A percentile compares a stretch with the other conserved stretches of the same genome.
Evolutionary conservation across 2,329 filamentous ascomycete genomes (phyloP).

Genomic region (Neoscytalidium dimidiatum): DNA sequence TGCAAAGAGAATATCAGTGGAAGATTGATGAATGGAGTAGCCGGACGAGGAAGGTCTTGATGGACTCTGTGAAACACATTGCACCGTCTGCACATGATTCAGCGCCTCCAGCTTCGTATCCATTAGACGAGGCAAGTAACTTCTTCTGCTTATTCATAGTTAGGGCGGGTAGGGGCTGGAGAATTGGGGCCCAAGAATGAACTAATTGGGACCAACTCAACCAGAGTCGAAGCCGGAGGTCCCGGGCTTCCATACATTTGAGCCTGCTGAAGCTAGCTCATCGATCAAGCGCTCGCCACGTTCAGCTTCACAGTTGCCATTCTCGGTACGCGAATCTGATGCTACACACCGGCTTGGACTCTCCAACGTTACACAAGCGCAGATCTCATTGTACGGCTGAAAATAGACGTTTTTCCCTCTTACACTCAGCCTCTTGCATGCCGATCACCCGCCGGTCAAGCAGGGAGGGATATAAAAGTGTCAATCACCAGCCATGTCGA

Average conservation of each 20-base stretch:
- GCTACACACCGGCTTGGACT: neutral
- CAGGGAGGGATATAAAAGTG: neutral
- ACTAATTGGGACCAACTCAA: neutral
- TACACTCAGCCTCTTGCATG: neutral
- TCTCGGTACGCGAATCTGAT: neutral
- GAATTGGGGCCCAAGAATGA: no score
- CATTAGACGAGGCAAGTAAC: neutral
- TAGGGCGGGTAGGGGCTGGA: constrained; percentile 1
- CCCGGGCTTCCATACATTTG: neutral
- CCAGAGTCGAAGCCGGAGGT: neutral
- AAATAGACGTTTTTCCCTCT: neutral
- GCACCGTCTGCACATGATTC: neutral
- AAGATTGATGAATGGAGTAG: neutral
- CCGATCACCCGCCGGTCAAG: neutral
- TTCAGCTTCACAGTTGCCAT: neutral
- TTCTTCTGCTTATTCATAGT: neutral
- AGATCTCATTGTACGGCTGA: neutral
- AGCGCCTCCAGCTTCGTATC: neutral
- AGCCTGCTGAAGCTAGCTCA: neutral
- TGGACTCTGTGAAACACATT: neutral
- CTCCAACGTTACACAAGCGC: neutral
- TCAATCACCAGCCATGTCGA: neutral
- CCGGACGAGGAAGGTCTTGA: neutral
- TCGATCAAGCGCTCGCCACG: neutral
- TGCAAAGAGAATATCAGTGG: neutral